Percentiles rank a stretch among this genome's conserved stretches.
Evolutionary conservation across 2,329 filamentous ascomycete species (phyloP).

Genomic region (Penicillium sp.): DNA sequence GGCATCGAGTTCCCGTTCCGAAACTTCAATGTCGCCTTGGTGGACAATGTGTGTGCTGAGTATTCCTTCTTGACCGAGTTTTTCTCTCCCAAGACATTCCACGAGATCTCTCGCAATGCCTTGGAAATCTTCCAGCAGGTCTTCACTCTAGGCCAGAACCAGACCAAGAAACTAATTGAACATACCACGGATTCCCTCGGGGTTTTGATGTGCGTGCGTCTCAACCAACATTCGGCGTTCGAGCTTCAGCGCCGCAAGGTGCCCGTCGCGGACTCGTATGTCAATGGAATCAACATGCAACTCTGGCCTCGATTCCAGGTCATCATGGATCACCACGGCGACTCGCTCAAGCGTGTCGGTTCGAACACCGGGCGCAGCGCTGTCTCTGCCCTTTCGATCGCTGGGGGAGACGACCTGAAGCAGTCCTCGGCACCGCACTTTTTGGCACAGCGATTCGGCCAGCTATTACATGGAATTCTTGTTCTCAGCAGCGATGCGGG

Average conservation of each 20-base stretch:
- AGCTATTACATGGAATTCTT: conserved; percentile 81
- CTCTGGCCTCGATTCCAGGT: conserved; percentile 94
- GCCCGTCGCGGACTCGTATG: conserved; percentile 81
- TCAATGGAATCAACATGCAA: conserved; percentile 93
- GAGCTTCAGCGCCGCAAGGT: conserved; percentile 88
- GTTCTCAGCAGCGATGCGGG: conserved; percentile 82
- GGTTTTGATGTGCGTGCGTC: conserved; percentile 80
- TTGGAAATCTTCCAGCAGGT: conserved; percentile 85
- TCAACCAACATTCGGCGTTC: conserved; percentile 93
- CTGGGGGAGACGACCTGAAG: conserved; percentile 46
- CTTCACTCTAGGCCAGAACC: conserved; percentile 71
- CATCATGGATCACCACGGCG: conserved; percentile 88
- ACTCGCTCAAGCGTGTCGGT: conserved; percentile 67
- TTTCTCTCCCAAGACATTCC: conserved; percentile 74
- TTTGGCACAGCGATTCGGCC: conserved; percentile 90
- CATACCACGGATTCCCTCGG: conserved; percentile 81
- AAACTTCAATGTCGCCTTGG: conserved; percentile 87
- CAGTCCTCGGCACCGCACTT: conserved; percentile 70
- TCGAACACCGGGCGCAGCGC: conserved; percentile 47
- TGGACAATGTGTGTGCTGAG: conserved; percentile 91
- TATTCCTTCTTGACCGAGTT: conserved; percentile 91
- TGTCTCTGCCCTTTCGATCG: conserved; percentile 53
- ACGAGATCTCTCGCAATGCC: conserved; percentile 77
- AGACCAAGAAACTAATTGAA: conserved; percentile 73
- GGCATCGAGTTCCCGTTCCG: conserved; percentile 88